Evolutionary conservation across 768 basidiomycete genomes (phyloP), one percentile per base, ranked within the genome.

Genomic region (Saitozyma podzolica): DNA sequence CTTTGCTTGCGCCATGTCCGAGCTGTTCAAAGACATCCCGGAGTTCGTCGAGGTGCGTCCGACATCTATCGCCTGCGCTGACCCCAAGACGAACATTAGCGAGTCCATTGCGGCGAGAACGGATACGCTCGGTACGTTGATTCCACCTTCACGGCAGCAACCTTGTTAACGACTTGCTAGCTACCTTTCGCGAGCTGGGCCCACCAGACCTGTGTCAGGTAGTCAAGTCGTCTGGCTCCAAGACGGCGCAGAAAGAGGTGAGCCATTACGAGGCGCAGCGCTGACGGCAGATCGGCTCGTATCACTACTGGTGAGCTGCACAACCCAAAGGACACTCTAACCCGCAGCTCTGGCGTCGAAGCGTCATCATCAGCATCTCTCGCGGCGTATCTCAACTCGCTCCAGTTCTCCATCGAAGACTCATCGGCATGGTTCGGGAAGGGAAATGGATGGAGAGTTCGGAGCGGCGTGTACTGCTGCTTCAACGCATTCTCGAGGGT

Each of bases 401-500:
- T 98, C n/a, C 95, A 92, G 7, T 98, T 97, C 75, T 86, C 89
- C 16, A 88, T 98, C 65, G 96, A 97, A 74, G 93, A 94, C 67
- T 87, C 84, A 59, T 85, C 87, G 37, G 88, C 91, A 4, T 99
- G 96, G 96, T 96, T 96, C 77, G 73, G 72, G 6, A 91, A 90
- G 74, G 84, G 87, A 6, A 82, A 88, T 3, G 81, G 84, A 8
- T 98, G 92, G 91, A 95, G 93, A 78, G 91, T 99, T 19, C 84
- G 88, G 63, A 89, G 89, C 71, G 96, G 96, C 2, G 92, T 89
- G 56, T 99, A 91, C 75, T 99, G 92, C 80, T 96, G 92, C 80
- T 99, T 96, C 83, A 96, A 99, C 78, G 96, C 96, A 9, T 99
- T 99, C 77, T 94, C 94, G 45, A 83, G 96, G 39, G 91, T 98